These are phyloP conservation scores for Wickerhamiella brachini DNA, from an alignment of 805 yeast genomes.

Conservation along the genomic window DNA sequence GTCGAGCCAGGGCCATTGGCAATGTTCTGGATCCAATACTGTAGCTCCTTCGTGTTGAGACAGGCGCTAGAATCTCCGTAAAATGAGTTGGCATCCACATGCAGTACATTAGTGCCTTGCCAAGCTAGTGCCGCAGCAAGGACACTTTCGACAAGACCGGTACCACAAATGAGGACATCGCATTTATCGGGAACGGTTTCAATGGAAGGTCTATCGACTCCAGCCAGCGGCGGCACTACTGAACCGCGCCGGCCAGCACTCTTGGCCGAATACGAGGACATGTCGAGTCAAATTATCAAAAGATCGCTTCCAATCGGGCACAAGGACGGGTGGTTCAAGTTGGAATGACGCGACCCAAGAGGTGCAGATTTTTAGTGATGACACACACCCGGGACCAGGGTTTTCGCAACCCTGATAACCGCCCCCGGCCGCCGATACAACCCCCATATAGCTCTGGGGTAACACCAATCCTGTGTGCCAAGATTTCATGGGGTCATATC, in stretches of 20 bases:
- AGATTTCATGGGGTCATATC: neutral
- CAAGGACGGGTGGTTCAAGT: neutral
- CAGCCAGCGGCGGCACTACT: constrained; percentile 27
- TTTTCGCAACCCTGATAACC: neutral
- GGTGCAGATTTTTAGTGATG: constrained; percentile 4
- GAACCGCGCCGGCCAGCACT: constrained; percentile 27
- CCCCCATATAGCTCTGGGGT: neutral
- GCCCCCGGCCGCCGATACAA: neutral
- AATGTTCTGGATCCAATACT: constrained; percentile 66
- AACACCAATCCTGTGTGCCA: neutral
- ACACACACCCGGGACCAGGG: neutral
- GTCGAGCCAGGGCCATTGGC: constrained; percentile 29
- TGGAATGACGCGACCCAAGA: neutral
- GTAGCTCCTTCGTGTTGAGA: constrained; percentile 71
- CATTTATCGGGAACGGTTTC: constrained; percentile 42
- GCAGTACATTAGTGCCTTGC: constrained; percentile 95
- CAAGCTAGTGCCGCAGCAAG: constrained; percentile 90
- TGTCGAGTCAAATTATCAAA: constrained; percentile 3
- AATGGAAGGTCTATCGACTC: constrained; percentile 24
- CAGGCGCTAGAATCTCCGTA: constrained; percentile 88
- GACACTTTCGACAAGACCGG: constrained; percentile 79
- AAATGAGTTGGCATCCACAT: constrained; percentile 68
- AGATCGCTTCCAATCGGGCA: neutral
- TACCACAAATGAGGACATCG: constrained; percentile 85
- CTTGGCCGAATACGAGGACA: constrained; percentile 29